Percentiles rank a stretch among this genome's conserved stretches.
These are phyloP conservation scores for Candida corydali DNA, from an alignment of 805 yeast genomes.

Conservation along the genomic window DNA sequence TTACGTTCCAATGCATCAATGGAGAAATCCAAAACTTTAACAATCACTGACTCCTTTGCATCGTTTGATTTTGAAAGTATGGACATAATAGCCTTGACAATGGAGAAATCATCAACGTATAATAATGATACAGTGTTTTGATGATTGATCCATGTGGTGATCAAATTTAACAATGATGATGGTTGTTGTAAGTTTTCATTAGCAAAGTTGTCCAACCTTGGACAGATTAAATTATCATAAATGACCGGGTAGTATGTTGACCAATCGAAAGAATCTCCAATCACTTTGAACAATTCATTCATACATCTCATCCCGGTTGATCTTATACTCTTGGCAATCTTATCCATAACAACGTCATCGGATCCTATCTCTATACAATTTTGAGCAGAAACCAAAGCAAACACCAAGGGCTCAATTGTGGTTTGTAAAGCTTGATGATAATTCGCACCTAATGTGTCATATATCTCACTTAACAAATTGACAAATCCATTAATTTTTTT, in stretches of 20 bases:
- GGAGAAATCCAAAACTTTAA: slow-evolving; percentile 52
- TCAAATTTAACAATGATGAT: slow-evolving; percentile 67
- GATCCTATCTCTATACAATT: slow-evolving; percentile 7
- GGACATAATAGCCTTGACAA: slow-evolving; percentile 52
- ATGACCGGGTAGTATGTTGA: slow-evolving; percentile 42
- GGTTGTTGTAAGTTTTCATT: slow-evolving; percentile 79
- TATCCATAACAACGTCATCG: slow-evolving; percentile 18
- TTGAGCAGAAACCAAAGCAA: slow-evolving; percentile 53
- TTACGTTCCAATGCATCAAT: slow-evolving; percentile 36
- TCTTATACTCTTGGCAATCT: slow-evolving; percentile 57
- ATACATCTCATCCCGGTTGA: slow-evolving; percentile 66
- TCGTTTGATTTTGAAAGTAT: slow-evolving; percentile 41
- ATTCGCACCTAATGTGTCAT: slow-evolving; percentile 55
- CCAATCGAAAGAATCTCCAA: slow-evolving; percentile 60
- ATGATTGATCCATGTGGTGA: slow-evolving; percentile 49
- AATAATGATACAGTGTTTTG: slow-evolving; percentile 48
- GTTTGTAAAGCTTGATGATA: slow-evolving; percentile 46
- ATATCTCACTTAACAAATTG: slow-evolving; percentile 53
- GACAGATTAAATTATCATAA: slow-evolving; percentile 50
- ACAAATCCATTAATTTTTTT: slow-evolving; percentile 63
- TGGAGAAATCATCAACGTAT: slow-evolving; percentile 50
- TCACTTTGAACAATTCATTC: slow-evolving; percentile 47
- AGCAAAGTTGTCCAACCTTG: slow-evolving; percentile 66
- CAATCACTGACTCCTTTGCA: slow-evolving; percentile 65
- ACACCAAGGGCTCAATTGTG: slow-evolving; percentile 55